phyloP scores from a whole-genome alignment of 768 basidiomycete species.

The Exsudoporus frostii region DNA sequence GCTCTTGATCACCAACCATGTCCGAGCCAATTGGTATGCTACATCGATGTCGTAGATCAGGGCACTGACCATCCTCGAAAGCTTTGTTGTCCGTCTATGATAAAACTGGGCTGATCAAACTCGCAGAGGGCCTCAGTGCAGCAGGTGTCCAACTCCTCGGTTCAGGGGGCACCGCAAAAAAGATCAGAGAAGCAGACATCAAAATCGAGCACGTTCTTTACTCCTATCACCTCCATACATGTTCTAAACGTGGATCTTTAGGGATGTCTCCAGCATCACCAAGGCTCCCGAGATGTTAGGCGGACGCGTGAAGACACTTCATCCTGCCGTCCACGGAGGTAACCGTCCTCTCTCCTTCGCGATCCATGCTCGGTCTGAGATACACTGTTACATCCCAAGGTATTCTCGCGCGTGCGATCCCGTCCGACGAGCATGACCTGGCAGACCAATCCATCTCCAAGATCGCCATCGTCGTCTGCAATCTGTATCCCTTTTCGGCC shows the following conservation, averaged over 20 bases:
- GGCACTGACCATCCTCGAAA: slow-evolving; percentile 28
- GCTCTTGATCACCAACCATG: slow-evolving; percentile 21
- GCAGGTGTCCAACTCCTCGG: slow-evolving; percentile 87
- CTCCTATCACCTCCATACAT: neutral
- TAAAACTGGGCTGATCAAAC: slow-evolving; percentile 84
- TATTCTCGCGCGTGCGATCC: slow-evolving; percentile 89
- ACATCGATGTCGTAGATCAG: neutral
- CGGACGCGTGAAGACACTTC: slow-evolving; percentile 96
- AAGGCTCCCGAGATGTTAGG: slow-evolving; percentile 99
- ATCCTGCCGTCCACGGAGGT: slow-evolving; percentile 98
- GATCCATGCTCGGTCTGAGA: slow-evolving; percentile 2
- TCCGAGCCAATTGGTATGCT: slow-evolving; percentile 28
- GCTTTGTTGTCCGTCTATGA: slow-evolving; percentile 96
- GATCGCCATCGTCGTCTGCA: slow-evolving; percentile 97
- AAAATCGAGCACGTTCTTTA: slow-evolving; percentile 76
- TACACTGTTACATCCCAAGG: slow-evolving; percentile 43
- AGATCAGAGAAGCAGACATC: slow-evolving; percentile 91
- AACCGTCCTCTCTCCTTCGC: slow-evolving; percentile 11
- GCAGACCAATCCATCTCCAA: slow-evolving; percentile 80
- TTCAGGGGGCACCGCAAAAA: slow-evolving; percentile 97
- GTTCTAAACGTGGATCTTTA: slow-evolving; percentile 31
- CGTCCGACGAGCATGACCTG: slow-evolving; percentile 87
- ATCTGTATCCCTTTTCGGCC: slow-evolving; percentile 94
- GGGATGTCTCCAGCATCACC: slow-evolving; percentile 96
- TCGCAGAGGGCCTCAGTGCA: slow-evolving; percentile 79